These are phyloP conservation scores for Aspergillus unguis DNA, from an alignment of 2,329 filamentous ascomycete species.

Conservation along the genomic window DNA sequence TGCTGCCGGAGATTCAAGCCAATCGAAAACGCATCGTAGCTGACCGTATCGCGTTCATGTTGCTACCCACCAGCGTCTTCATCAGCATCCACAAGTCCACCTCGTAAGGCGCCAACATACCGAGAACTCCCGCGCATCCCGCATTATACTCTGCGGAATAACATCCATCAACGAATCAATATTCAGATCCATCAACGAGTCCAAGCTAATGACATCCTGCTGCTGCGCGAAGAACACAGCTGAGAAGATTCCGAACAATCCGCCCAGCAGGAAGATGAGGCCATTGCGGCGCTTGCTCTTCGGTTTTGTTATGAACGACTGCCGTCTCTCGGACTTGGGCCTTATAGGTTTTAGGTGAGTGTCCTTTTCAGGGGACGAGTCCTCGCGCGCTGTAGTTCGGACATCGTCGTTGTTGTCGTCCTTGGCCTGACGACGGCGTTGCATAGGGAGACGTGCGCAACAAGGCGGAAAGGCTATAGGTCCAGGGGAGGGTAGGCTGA, in stretches of 20 bases:
- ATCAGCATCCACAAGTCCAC: neutral
- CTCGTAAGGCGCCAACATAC: slow-evolving; percentile 47
- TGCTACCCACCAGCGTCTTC: slow-evolving; percentile 47
- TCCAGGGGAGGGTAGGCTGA: neutral
- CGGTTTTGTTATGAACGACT: slow-evolving; percentile 35
- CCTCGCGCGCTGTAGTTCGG: slow-evolving; percentile 19
- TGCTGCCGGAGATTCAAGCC: slow-evolving; percentile 78
- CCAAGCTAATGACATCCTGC: slow-evolving; percentile 85
- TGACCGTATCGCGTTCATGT: slow-evolving; percentile 80
- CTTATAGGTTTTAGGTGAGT: neutral
- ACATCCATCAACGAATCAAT: slow-evolving; percentile 85
- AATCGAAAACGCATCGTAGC: slow-evolving; percentile 91
- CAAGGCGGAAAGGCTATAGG: neutral
- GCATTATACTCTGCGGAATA: slow-evolving; percentile 78
- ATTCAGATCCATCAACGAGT: slow-evolving; percentile 66
- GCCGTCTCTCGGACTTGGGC: slow-evolving; percentile 2
- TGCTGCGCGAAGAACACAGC: slow-evolving; percentile 86
- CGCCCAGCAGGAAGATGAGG: slow-evolving; percentile 82
- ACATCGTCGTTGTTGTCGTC: slow-evolving; percentile 28
- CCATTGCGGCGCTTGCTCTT: slow-evolving; percentile 69
- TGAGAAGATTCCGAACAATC: slow-evolving; percentile 82
- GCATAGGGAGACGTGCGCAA: slow-evolving; percentile 23
- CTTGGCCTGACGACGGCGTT: slow-evolving; percentile 43
- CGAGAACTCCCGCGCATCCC: slow-evolving; percentile 80
- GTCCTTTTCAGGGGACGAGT: slow-evolving; percentile 12